Evolutionary conservation across 768 basidiomycete species (phyloP), one percentile per base, ranked within the genome.

Genomic region (Rhodotorula sphaerocarpa): DNA sequence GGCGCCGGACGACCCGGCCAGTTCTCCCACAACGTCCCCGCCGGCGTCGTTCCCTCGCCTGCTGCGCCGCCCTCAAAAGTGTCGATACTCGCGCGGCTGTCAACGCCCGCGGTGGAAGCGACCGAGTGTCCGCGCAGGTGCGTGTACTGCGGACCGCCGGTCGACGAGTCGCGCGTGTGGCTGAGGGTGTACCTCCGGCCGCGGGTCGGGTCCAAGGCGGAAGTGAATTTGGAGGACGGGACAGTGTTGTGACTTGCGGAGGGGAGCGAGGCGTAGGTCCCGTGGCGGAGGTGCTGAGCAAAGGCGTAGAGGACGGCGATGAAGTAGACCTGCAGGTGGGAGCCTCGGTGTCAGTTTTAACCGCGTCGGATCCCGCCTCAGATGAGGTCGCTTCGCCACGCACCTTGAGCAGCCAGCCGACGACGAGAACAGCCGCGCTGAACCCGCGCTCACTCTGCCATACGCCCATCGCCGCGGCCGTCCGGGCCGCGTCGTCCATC

Each of bases 331-430:
- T 96, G 59, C 30, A 18, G 5, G 11, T 20, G n/a, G 36, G 25
- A 53, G 9, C 12, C 11, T 11, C 20, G 20, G 39, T 44, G 15
- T n/a, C n/a, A n/a, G n/a, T n/a, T n/a, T n/a, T n/a, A n/a, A n/a
- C n/a, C n/a, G n/a, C n/a, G n/a, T n/a, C n/a, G n/a, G n/a, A n/a
- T n/a, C n/a, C n/a, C n/a, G n/a, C n/a, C n/a, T n/a, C n/a, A n/a
- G n/a, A n/a, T n/a, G 39, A 18, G 25, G 16, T 33, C 20, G 30
- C 31, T 28, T 21, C 21, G 27, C 42, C 34, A 60, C 82, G 66
- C 63, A 91, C 92, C 83, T 96, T 96, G 73, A 82, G 77, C 30
- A 90, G 65, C 91, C 91, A 99, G 20, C 90, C 88, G 5, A 86
- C 57, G 21, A 88, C 75, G 61, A 99, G 83, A 52, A 93, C 83